A percentile compares a stretch with the other conserved stretches of the same genome.
phyloP scores from a whole-genome alignment of 2,329 filamentous ascomycete species.

The Pseudogymnoascus sp. region DNA sequence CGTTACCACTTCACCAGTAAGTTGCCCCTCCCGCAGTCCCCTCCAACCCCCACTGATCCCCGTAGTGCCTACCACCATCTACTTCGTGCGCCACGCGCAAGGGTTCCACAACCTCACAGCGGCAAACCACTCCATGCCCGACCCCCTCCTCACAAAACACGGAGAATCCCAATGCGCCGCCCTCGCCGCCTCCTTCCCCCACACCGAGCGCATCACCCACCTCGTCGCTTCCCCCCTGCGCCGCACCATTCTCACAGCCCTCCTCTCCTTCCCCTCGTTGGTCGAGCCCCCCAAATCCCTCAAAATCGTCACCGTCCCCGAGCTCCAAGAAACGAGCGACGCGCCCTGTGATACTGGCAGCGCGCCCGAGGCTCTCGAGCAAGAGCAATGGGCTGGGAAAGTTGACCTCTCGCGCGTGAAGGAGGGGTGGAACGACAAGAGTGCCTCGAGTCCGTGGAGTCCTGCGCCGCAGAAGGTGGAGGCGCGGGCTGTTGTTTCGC shows the following conservation, averaged over 20 bases:
- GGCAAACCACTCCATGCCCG: constrained; percentile 66
- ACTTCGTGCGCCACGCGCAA: constrained; percentile 68
- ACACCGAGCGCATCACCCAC: constrained; percentile 59
- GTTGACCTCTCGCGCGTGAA: constrained; percentile 60
- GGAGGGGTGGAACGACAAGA: constrained; percentile 69
- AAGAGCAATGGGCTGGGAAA: constrained; percentile 34
- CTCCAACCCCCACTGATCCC: neutral
- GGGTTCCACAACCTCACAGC: constrained; percentile 73
- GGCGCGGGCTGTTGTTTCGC: constrained; percentile 53
- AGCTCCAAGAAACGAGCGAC: constrained; percentile 71
- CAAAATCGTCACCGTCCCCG: constrained; percentile 60
- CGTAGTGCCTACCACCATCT: constrained; percentile 40
- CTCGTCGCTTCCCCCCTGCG: constrained; percentile 74
- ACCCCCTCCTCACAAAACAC: constrained; percentile 71
- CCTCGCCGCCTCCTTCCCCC: constrained; percentile 58
- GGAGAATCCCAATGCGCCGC: constrained; percentile 67
- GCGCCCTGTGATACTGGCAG: constrained; percentile 73
- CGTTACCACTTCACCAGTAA: neutral
- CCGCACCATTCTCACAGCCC: constrained; percentile 72
- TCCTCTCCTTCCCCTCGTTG: constrained; percentile 59
- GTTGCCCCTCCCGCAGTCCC: neutral
- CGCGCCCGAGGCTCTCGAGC: constrained; percentile 45
- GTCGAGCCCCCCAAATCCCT: constrained; percentile 33
- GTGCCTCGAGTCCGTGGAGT: constrained; percentile 31
- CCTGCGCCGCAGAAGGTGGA: constrained; percentile 48